A percentile compares a stretch with the other conserved stretches of the same genome.
Conservation (phyloP, 2,329 filamentous ascomycete genomes). For the Akanthomyces muscarius region DNA sequence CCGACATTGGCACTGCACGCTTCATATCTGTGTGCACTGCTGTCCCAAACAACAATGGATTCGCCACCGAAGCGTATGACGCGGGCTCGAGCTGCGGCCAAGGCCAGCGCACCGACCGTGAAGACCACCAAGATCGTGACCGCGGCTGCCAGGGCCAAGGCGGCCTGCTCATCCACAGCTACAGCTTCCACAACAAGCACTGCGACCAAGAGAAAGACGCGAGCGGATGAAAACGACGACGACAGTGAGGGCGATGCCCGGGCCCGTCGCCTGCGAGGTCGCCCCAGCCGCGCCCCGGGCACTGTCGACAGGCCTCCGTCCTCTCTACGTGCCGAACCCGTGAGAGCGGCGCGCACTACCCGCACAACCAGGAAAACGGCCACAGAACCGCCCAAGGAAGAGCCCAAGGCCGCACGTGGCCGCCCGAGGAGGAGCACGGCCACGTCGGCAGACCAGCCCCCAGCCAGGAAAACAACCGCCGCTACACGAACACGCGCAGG, state of each 20-base stretch:
- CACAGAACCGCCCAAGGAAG: constrained; percentile 23
- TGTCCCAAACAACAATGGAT: constrained; percentile 42
- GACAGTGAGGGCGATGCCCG: constrained; percentile 35
- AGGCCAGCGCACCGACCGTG: constrained; percentile 33
- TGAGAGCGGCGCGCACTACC: constrained; percentile 28
- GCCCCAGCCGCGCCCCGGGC: constrained; percentile 41
- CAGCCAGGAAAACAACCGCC: constrained; percentile 21
- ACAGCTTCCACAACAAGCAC: constrained; percentile 33
- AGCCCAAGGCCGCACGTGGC: constrained; percentile 38
- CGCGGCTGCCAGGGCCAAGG: constrained; percentile 46
- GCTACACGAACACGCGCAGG: constrained; percentile 21
- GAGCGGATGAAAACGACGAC: constrained; percentile 50
- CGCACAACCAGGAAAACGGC: constrained; percentile 26
- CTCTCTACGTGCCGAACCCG: constrained; percentile 19
- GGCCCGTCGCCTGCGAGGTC: constrained; percentile 26
- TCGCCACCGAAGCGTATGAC: constrained; percentile 59
- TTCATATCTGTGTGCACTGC: constrained; percentile 19
- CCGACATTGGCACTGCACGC: constrained; percentile 4
- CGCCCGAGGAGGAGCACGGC: constrained; percentile 40
- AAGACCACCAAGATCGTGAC: constrained; percentile 46
- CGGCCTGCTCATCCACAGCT: constrained; percentile 27
- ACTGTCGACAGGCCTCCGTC: constrained; percentile 20
- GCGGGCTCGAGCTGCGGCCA: constrained; percentile 45
- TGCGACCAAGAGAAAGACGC: constrained; percentile 46
- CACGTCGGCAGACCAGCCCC: constrained; percentile 23